A percentile compares a stretch with the other conserved stretches of the same genome.
These are phyloP conservation scores for Aspergillus calidoustus DNA, from an alignment of 2,329 filamentous ascomycete species.

Conservation along the genomic window DNA sequence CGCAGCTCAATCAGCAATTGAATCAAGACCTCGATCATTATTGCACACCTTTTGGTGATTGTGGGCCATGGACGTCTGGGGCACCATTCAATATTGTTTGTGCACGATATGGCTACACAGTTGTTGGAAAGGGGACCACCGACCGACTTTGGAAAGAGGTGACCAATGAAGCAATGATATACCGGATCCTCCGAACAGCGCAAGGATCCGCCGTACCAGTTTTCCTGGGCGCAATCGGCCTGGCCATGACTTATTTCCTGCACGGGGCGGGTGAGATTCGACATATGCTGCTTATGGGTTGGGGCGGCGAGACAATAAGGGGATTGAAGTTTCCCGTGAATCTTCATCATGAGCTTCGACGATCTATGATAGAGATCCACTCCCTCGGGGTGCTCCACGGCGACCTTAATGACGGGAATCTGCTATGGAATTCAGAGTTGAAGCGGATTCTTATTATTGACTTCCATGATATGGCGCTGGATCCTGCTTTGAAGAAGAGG, in stretches of 20 bases:
- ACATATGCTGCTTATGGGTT: too few species aligned
- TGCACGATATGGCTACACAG: conserved; percentile 28
- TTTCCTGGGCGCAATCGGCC: conserved; percentile 29
- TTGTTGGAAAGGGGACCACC: conserved; percentile 38
- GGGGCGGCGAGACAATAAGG: too few species aligned
- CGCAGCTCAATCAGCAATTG: neutral
- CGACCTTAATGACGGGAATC: too few species aligned
- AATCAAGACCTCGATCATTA: neutral
- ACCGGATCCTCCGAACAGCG: conserved; percentile 27
- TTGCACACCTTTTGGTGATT: conserved; percentile 29
- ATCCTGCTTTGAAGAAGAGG: too few species aligned
- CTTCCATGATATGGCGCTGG: too few species aligned
- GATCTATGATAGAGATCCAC: too few species aligned
- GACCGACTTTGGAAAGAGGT: conserved; percentile 29
- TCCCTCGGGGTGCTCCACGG: too few species aligned
- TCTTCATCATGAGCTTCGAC: too few species aligned
- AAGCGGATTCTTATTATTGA: too few species aligned
- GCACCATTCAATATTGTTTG: conserved; percentile 35
- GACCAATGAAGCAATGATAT: conserved; percentile 30
- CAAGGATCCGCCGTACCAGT: conserved; percentile 35
- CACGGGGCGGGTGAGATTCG: too few species aligned
- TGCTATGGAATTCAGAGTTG: too few species aligned
- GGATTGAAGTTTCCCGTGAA: too few species aligned
- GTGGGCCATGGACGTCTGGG: conserved; percentile 26
- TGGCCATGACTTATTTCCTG: conserved; percentile 33